Conservation (phyloP, 306 rosid species). For the Vicia faba region DNA sequence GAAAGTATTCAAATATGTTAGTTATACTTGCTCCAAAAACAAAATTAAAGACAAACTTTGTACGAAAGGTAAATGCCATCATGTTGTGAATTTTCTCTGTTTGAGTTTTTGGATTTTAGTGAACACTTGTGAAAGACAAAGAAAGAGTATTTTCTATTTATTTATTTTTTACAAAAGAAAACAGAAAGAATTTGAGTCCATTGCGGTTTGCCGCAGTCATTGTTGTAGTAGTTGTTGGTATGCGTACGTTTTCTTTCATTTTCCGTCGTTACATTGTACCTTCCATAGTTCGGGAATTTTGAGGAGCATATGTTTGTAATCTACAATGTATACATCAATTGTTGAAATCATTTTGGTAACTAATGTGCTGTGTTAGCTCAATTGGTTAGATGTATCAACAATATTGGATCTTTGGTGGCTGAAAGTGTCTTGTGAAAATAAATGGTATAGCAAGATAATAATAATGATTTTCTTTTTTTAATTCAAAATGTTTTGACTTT, state of each 20-base stretch:
- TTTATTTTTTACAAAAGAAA: neutral
- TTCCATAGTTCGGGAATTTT: constrained; percentile 24
- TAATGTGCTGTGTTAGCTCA: neutral
- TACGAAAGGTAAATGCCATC: neutral
- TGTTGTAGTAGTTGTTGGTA: constrained; percentile 1
- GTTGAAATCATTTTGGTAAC: neutral
- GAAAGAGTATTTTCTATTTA: neutral
- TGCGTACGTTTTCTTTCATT: neutral
- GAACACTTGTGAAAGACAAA: neutral
- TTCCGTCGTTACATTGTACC: constrained; percentile 21
- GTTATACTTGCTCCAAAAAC: no score
- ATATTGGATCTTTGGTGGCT: neutral
- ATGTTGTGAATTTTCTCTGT: neutral
- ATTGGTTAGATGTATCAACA: neutral
- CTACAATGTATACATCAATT: neutral
- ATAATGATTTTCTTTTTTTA: no score
- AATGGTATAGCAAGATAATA: neutral
- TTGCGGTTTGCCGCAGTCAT: constrained; percentile 26
- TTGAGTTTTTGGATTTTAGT: neutral
- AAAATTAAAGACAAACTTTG: neutral
- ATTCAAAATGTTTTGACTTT: no score
- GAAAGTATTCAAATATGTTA: no score
- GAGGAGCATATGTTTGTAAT: constrained; percentile 38
- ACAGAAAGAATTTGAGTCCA: neutral
- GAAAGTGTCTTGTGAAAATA: no score